Base-by-base conservation (phyloP, 768 basidiomycete species). In the Kwoniella dejecticola region DNA sequence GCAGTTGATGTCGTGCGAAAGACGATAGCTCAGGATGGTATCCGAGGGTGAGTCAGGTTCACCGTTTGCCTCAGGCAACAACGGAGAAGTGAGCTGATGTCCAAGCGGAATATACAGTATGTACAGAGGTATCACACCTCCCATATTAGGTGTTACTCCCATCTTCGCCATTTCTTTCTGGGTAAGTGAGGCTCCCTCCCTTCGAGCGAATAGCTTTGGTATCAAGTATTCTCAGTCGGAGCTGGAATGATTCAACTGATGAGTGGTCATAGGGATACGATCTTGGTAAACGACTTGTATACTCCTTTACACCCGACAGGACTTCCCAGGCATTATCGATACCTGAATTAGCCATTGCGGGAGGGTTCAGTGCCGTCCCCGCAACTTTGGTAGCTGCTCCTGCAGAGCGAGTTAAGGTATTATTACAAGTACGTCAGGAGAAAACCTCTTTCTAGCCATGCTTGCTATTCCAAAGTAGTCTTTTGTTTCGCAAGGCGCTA, bases 141-240 rank as follows among this genome's bases (percentile, higher is more conserved):
- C 94, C 44, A 80, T 97, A 60, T 81, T 96, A 29, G 92, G 95
- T 27, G 91, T 99, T 27, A 98, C 96, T 4, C 96, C 96, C 31
- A 98, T 97, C 74, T 99, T 99, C 72, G 96, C 96, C 3, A 82
- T 98, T 29, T 95, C 92, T 3, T 98, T 99, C 83, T 97, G 94
- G 94, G 94, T 93, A 78, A 60, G 84, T 68, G 8, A 19, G 17
- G 5, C 17, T 19, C 19, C 19, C 41, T 8, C 21, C 12, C 41
- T n/a, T 19, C 21, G 21, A 29, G n/a, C n/a, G n/a, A 31, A 17
- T 45, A 15, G 31, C 29, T 29, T 24, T 21, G 8, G 4, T 15
- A n/a, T n/a, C n/a, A n/a, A n/a, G n/a, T n/a, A n/a, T n/a, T n/a
- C n/a, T n/a, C n/a, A n/a, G n/a, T n/a, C n/a, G n/a, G n/a, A n/a